Base-by-base conservation (phyloP, 2,329 filamentous ascomycete genomes). In the Neospermospora avenae region DNA sequence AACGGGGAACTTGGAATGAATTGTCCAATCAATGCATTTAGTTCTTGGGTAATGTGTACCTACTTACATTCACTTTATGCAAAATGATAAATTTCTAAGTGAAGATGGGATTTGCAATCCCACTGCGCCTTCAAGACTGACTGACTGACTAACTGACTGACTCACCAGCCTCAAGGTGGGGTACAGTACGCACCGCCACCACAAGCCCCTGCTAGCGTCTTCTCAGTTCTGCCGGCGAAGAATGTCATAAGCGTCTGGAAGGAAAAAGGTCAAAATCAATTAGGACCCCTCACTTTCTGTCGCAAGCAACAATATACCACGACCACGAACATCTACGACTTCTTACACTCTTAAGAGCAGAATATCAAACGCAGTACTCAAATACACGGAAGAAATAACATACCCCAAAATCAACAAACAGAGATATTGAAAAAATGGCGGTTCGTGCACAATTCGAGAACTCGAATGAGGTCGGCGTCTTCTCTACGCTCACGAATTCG, bases 391-490 rank as follows among this genome's bases (percentile, higher is more conserved):
- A 25, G 55, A n/a, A 58, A 60, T 14, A 49, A 10, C 41, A 52
- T 28, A 16, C 48, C 34, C 57, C 34, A 55, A 55, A 7, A 51
- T 11, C 58, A 4, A 34, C 31, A 20, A 39, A 10, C 2, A 55
- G 20, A 25, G 48, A 28, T 18, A 37, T n/a, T 31, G 56, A 34
- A 70, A 79, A 70, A 72, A 88, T 88, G 85, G 84, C 85, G 72
- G 84, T 88, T 60, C 84, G 85, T 73, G 85, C 85, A 68, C 85
- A 91, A 75, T 95, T 95, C 75, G 90, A 95, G 78, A 93, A 93
- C 80, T 93, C 89, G 71, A 93, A 93, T 80, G 90, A 95, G 90
- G 90, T 99, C 74, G 95, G 95, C 75, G 95, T 98, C 74, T 99
- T 99, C 78, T 80, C 93, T 63, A 96, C 91, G 64, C 89, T 99